A percentile compares a stretch with the other conserved stretches of the same genome.
Conservation (phyloP, 192 early-diverging fungal species). For the Backusella morwellensis region DNA sequence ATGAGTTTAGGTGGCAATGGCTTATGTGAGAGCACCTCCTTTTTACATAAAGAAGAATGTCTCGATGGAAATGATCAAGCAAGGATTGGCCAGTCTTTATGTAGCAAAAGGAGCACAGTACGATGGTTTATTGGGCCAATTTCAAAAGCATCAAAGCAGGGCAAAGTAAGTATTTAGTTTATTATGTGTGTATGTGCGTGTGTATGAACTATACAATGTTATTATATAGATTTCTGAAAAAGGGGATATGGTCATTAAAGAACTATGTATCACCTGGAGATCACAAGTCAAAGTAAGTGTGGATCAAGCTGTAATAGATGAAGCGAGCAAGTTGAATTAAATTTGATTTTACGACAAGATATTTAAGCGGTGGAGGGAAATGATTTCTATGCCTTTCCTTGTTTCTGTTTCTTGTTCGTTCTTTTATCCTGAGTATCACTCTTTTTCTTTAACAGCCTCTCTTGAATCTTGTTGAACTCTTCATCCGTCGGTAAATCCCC, state of each 20-base stretch:
- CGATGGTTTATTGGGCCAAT: conserved; percentile 39
- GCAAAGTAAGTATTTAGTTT: conserved; percentile 49
- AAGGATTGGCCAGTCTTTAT: conserved; percentile 59
- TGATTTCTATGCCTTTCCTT: not conserved
- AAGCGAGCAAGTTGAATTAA: not conserved
- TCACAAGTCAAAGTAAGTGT: conserved; percentile 32
- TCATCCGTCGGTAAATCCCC: conserved; percentile 55
- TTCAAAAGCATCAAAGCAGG: conserved; percentile 43
- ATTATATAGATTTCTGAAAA: conserved; percentile 26
- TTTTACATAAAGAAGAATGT: conserved; percentile 51
- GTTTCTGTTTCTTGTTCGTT: not conserved
- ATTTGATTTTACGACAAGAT: not conserved
- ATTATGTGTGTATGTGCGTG: not conserved
- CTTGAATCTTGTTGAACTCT: conserved; percentile 62
- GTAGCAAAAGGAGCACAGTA: conserved; percentile 56
- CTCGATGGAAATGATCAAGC: conserved; percentile 57
- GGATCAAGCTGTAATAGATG: not conserved
- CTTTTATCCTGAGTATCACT: not conserved
- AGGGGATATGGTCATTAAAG: conserved; percentile 50
- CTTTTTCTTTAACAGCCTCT: conserved; percentile 52
- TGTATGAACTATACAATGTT: no score
- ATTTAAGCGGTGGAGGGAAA: not conserved
- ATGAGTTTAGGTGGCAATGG: conserved; percentile 53
- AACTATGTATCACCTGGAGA: conserved; percentile 46
- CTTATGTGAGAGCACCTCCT: conserved; percentile 39